phyloP scores from a whole-genome alignment of 352 stramenopile species.

The Pilasporangium apinafurcum region DNA sequence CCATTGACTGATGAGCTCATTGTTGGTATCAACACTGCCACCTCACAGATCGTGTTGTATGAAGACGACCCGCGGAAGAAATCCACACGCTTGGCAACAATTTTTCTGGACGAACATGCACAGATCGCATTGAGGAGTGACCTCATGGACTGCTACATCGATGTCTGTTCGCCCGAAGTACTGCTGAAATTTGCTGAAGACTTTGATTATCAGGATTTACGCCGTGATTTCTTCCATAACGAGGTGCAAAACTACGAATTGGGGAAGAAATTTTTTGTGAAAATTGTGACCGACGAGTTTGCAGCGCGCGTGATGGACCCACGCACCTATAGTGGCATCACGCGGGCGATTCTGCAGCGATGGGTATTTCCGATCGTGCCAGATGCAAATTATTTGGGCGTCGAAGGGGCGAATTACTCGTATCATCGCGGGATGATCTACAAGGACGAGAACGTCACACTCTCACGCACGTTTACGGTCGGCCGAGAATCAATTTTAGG shows the following conservation, averaged over 20 bases:
- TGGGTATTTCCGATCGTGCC: conserved; percentile 96
- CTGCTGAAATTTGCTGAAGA: conserved; percentile 96
- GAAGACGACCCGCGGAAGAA: conserved; percentile 54
- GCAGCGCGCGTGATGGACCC: conserved; percentile 93
- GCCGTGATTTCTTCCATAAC: conserved; percentile 94
- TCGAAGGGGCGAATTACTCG: conserved; percentile 51
- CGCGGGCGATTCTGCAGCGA: conserved; percentile 90
- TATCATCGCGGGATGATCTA: conserved; percentile 83
- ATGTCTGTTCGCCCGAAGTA: conserved; percentile 98
- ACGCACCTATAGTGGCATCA: conserved; percentile 91
- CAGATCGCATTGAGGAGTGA: conserved; percentile 90
- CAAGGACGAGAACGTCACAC: conserved; percentile 61
- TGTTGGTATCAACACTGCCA: conserved; percentile 69
- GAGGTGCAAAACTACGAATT: conserved; percentile 97
- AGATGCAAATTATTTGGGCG: conserved; percentile 84
- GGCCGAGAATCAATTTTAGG: conserved; percentile 74
- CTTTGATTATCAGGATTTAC: conserved; percentile 98
- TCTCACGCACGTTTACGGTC: conserved; percentile 62
- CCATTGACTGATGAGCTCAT: conserved; percentile 77
- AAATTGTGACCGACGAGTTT: conserved; percentile 91
- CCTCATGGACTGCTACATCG: conserved; percentile 96
- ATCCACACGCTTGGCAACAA: conserved; percentile 45
- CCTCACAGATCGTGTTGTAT: conserved; percentile 82
- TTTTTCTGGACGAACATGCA: conserved; percentile 81
- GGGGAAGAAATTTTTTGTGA: conserved; percentile 95